phyloP scores from a whole-genome alignment of 192 early-diverging fungal species.

The Globomyces pollinis-pini region DNA sequence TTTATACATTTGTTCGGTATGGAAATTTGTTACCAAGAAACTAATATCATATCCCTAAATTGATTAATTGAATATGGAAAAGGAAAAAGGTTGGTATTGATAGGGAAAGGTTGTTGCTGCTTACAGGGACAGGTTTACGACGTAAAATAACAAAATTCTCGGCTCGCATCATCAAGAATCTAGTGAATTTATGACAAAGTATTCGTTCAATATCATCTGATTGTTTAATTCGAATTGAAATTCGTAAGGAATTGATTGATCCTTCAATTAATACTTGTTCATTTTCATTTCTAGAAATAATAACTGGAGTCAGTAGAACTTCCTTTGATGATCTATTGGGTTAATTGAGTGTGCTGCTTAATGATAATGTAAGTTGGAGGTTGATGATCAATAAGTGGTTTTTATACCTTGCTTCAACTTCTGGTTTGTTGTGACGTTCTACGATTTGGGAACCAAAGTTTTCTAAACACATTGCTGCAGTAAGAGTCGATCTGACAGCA shows the following conservation, averaged over 20 bases:
- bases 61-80: no score
- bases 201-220: conserved; percentile 95
- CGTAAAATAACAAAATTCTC: conserved; percentile 93
- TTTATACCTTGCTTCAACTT: conserved; percentile 90
- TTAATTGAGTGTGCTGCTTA: no score
- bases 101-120: no score
- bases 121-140: conserved; percentile 78
- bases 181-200: conserved; percentile 92
- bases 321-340: conserved; percentile 60
- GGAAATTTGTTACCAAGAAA: conserved; percentile 94
- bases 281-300: conserved; percentile 86
- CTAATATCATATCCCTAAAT: conserved; percentile 92
- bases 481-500: conserved; percentile 87
- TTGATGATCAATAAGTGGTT: conserved; percentile 1
- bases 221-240: conserved; percentile 95
- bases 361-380: neutral
- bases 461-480: conserved; percentile 90
- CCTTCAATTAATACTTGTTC: conserved; percentile 88
- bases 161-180: conserved; percentile 94
- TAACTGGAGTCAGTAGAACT: conserved; percentile 76
- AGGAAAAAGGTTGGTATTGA: neutral
- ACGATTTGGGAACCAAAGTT: conserved; percentile 97
- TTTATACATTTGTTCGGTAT: conserved; percentile 98
- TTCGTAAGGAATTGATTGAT: conserved; percentile 86
- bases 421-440: conserved; percentile 97